Evolutionary conservation across 805 yeast genomes (phyloP).

Genomic region (Candida khao-thaluensis): DNA sequence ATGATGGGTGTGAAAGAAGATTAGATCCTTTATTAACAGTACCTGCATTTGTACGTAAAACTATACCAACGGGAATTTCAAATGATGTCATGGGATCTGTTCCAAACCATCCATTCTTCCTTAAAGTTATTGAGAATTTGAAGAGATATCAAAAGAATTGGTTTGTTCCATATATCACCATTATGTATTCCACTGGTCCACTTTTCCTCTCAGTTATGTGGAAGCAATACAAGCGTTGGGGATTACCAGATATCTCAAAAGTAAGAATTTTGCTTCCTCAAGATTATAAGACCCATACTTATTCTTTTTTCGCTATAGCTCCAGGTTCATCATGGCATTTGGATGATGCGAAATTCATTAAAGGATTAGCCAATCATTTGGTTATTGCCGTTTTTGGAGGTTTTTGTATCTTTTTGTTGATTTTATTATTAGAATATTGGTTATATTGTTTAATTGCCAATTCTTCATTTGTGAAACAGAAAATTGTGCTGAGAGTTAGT

Average conservation of each 20-base stretch:
- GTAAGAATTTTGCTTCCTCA: slow-evolving; percentile 70
- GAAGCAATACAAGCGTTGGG: slow-evolving; percentile 85
- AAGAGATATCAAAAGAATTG: slow-evolving; percentile 63
- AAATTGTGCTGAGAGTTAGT: background rate
- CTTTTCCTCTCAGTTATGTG: slow-evolving; percentile 80
- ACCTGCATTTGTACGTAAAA: slow-evolving; percentile 85
- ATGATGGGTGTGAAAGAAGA: slow-evolving; percentile 78
- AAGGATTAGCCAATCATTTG: slow-evolving; percentile 72
- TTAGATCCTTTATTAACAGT: slow-evolving; percentile 78
- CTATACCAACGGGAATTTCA: slow-evolving; percentile 87
- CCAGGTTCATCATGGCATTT: slow-evolving; percentile 92
- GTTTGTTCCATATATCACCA: slow-evolving; percentile 84
- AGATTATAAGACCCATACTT: slow-evolving; percentile 62
- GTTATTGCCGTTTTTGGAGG: slow-evolving; percentile 71
- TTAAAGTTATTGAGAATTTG: slow-evolving; percentile 64
- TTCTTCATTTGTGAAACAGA: slow-evolving; percentile 6
- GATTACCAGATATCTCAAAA: slow-evolving; percentile 61
- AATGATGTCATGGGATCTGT: slow-evolving; percentile 92
- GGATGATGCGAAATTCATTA: slow-evolving; percentile 80
- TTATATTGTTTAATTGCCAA: slow-evolving; percentile 34
- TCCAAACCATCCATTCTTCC: slow-evolving; percentile 83
- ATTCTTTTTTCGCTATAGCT: slow-evolving; percentile 70
- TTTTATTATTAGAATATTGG: slow-evolving; percentile 38
- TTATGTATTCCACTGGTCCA: slow-evolving; percentile 94
- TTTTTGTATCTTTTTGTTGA: slow-evolving; percentile 49